A percentile compares a stretch with the other conserved stretches of the same genome.
phyloP scores from a whole-genome alignment of 2,329 filamentous ascomycete species.

The Lachnellula willkommii region DNA sequence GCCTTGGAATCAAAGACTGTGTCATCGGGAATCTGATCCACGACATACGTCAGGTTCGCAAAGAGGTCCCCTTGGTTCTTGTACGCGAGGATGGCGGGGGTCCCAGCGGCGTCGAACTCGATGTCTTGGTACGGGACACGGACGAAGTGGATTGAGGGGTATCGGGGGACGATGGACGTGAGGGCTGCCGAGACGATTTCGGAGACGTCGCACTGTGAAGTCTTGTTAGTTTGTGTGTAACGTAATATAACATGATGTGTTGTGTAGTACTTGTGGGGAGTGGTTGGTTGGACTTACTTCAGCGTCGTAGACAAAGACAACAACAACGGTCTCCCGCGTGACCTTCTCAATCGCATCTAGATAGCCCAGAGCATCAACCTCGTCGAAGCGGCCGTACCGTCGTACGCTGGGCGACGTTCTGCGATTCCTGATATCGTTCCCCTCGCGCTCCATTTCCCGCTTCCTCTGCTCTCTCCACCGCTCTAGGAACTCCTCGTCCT shows the following conservation, averaged over 20 bases:
- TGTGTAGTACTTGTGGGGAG: no score
- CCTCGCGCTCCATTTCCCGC: slow-evolving; percentile 66
- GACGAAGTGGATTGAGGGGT: slow-evolving; percentile 76
- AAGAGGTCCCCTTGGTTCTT: slow-evolving; percentile 82
- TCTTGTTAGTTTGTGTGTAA: slow-evolving; percentile 19
- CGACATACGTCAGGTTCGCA: slow-evolving; percentile 79
- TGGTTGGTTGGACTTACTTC: slow-evolving; percentile 51
- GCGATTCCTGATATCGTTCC: slow-evolving; percentile 53
- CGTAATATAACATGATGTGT: background rate
- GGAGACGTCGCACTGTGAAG: slow-evolving; percentile 70
- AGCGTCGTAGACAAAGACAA: slow-evolving; percentile 89
- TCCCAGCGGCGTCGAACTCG: slow-evolving; percentile 83
- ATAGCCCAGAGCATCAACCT: slow-evolving; percentile 85
- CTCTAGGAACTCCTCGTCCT: slow-evolving; percentile 77
- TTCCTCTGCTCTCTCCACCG: slow-evolving; percentile 80
- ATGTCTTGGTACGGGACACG: slow-evolving; percentile 89
- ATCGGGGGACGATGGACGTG: slow-evolving; percentile 62
- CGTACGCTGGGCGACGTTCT: slow-evolving; percentile 72
- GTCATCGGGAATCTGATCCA: slow-evolving; percentile 75
- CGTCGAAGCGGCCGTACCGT: slow-evolving; percentile 72
- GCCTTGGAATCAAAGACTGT: slow-evolving; percentile 52
- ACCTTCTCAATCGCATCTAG: slow-evolving; percentile 96
- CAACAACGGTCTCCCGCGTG: slow-evolving; percentile 70
- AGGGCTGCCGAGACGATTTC: slow-evolving; percentile 74
- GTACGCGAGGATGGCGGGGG: slow-evolving; percentile 87